Evolutionary conservation across 2,329 filamentous ascomycete species (phyloP).

Genomic region (Sporothrix brasiliensis): DNA sequence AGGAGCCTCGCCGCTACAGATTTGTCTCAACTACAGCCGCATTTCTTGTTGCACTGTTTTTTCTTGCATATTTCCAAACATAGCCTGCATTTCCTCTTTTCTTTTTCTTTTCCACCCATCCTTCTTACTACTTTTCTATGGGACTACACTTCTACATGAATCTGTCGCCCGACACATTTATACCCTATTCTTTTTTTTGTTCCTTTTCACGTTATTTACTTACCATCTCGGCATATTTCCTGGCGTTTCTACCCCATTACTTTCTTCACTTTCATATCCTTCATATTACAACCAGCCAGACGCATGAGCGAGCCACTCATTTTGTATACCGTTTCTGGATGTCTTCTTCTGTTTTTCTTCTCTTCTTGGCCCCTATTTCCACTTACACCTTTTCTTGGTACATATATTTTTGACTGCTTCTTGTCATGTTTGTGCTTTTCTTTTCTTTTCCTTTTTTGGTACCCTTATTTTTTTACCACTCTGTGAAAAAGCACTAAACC

Average conservation of each 20-base stretch:
- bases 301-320: constrained; percentile 20
- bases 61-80: not conserved
- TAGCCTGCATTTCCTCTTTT: not conserved
- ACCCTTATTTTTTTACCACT: not conserved
- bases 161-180: constrained; percentile 4
- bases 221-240: not conserved
- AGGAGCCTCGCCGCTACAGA: not conserved
- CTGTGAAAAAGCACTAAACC: constrained; percentile 8
- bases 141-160: not conserved
- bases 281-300: not conserved
- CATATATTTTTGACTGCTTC: constrained; percentile 6
- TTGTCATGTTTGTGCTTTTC: constrained; percentile 24
- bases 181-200: constrained; percentile 16
- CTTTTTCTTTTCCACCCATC: not conserved
- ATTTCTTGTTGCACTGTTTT: not conserved
- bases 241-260: not conserved
- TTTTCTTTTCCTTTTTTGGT: not conserved
- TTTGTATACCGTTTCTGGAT: constrained; percentile 10
- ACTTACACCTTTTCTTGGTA: constrained; percentile 6
- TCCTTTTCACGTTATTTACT: not conserved
- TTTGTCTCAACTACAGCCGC: too few relatives aligned
- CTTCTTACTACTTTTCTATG: not conserved
- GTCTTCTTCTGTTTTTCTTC: not conserved
- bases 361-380: not conserved
- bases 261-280: not conserved